Conservation (phyloP, 495 filamentous ascomycete species). For the Podospora comata region DNA sequence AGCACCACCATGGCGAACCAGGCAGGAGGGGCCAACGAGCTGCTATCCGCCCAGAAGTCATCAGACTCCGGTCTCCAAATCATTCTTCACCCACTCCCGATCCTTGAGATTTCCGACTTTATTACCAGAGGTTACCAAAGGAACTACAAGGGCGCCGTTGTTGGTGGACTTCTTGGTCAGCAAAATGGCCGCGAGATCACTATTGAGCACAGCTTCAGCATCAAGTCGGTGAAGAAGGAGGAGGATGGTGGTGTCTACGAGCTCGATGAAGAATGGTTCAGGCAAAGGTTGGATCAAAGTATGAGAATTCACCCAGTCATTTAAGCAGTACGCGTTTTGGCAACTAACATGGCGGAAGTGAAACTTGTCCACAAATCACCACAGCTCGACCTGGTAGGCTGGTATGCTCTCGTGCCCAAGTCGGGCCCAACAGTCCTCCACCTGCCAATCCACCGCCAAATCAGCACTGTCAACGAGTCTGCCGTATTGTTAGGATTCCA, state of each 20-base stretch:
- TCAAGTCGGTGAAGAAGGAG: conserved; percentile 47
- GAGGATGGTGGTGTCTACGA: conserved; percentile 50
- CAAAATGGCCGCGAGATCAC: conserved; percentile 88
- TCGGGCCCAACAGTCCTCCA: conserved; percentile 65
- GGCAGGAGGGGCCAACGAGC: conserved; percentile 26
- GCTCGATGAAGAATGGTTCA: conserved; percentile 71
- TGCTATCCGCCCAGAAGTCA: conserved; percentile 51
- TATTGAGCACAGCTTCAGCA: conserved; percentile 89
- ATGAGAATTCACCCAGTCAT: conserved; percentile 29
- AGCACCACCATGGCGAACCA: conserved; percentile 9
- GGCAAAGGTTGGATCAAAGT: conserved; percentile 80
- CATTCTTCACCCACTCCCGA: conserved; percentile 87
- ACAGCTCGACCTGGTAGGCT: conserved; percentile 83
- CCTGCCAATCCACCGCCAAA: conserved; percentile 72
- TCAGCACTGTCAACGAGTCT: conserved; percentile 79
- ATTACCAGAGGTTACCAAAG: conserved; percentile 87
- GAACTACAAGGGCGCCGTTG: conserved; percentile 66
- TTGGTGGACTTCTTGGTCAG: conserved; percentile 84
- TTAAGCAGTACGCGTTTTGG: not conserved
- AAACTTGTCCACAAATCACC: conserved; percentile 84
- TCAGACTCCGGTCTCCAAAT: conserved; percentile 77
- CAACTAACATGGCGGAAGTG: conserved; percentile 49
- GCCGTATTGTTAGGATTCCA: conserved; percentile 87
- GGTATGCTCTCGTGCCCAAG: conserved; percentile 81
- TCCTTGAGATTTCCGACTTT: conserved; percentile 95